Evolutionary conservation across 139 green algal species (phyloP).

Genomic region (Volvox africanus): DNA sequence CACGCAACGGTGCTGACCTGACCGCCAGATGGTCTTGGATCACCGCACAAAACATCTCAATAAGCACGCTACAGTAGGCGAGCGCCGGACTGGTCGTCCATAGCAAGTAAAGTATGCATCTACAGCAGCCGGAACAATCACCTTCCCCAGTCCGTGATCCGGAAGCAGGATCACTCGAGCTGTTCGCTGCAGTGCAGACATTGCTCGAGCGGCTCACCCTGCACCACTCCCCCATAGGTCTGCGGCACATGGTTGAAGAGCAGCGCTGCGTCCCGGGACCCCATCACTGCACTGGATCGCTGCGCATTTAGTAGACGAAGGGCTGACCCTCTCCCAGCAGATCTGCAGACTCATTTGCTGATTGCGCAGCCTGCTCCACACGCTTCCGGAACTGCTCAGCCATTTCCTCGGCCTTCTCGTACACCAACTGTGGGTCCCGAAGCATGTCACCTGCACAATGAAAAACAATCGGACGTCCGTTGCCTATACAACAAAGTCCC

Average conservation of each 20-base stretch:
- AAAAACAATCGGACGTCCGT: neutral
- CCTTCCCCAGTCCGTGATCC: neutral
- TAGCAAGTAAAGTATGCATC: neutral
- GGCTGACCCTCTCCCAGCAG: neutral
- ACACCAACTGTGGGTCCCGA: conserved; percentile 91
- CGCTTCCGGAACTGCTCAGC: conserved; percentile 80
- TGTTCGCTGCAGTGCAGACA: no score
- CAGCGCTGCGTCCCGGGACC: neutral
- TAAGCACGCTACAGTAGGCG: neutral
- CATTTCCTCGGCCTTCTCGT: conserved; percentile 97
- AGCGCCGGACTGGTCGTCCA: neutral
- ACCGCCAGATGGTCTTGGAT: no score
- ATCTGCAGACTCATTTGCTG: neutral
- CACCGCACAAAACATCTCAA: no score
- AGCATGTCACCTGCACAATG: conserved; percentile 91
- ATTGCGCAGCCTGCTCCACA: neutral
- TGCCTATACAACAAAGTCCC: neutral
- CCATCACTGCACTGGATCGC: no score
- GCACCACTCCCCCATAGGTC: neutral
- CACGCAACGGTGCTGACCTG: no score
- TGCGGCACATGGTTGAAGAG: neutral
- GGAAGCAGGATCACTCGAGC: neutral
- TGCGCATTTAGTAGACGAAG: conserved; percentile 20
- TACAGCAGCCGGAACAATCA: neutral
- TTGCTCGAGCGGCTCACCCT: neutral